These are phyloP conservation scores for Phytopythium delawarense DNA, from an alignment of 352 stramenopile species.

Conservation along the genomic window DNA sequence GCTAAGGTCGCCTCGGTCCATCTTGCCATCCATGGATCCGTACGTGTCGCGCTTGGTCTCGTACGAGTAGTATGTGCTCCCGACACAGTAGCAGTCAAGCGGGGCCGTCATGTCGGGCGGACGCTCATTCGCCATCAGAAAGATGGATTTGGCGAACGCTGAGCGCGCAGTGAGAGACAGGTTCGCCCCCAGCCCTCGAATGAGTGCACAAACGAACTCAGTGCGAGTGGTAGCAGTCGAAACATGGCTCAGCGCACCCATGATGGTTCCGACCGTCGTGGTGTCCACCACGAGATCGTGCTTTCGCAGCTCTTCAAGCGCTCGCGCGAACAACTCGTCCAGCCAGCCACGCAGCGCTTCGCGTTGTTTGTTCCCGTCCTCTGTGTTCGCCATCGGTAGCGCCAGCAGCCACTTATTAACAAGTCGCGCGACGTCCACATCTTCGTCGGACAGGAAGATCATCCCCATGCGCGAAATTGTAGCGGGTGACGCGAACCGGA, in stretches of 20 bases:
- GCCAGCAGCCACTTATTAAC: conserved; percentile 80
- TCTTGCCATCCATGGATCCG: conserved; percentile 57
- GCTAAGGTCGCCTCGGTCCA: conserved; percentile 46
- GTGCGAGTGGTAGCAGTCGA: conserved; percentile 55
- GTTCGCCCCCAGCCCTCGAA: conserved; percentile 92
- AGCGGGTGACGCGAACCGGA: conserved; percentile 93
- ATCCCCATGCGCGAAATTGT: conserved; percentile 96
- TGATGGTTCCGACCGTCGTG: conserved; percentile 92
- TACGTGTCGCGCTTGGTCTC: conserved; percentile 82
- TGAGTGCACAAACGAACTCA: conserved; percentile 90
- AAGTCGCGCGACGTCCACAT: conserved; percentile 73
- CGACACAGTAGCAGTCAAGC: conserved; percentile 88
- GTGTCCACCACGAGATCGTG: conserved; percentile 89
- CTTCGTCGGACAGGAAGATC: conserved; percentile 95
- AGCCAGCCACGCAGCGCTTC: conserved; percentile 82
- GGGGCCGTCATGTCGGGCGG: conserved; percentile 83
- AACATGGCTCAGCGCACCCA: conserved; percentile 91
- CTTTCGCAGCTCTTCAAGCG: conserved; percentile 83
- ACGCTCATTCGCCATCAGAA: conserved; percentile 90
- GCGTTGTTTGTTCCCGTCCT: conserved; percentile 34
- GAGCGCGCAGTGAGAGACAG: conserved; percentile 64
- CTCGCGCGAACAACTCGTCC: conserved; percentile 90
- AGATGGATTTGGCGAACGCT: conserved; percentile 88
- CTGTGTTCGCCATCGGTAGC: conserved; percentile 24
- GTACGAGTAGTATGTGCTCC: conserved; percentile 59